Percentiles rank a stretch among this genome's conserved stretches.
phyloP scores from a whole-genome alignment of 257 asterid genomes.

The Anisodus tanguticus region DNA sequence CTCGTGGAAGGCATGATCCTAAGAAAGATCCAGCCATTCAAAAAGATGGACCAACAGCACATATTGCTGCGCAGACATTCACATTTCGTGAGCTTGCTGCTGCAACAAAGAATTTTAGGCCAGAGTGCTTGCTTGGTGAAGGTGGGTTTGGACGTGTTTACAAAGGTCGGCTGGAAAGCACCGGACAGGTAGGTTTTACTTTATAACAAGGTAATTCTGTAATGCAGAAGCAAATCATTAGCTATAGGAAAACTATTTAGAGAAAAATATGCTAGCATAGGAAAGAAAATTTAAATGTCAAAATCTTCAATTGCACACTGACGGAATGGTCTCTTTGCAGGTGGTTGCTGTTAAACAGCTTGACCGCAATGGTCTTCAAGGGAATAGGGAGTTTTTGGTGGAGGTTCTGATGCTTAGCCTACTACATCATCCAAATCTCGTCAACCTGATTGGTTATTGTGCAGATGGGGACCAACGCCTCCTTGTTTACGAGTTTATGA shows the following conservation, averaged over 20 bases:
- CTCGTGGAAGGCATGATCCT: conserved; percentile 60
- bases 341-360: conserved; percentile 96
- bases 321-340: conserved; percentile 50
- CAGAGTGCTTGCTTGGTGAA: conserved; percentile 81
- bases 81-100: conserved; percentile 87
- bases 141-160: conserved; percentile 98
- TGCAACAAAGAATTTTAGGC: conserved; percentile 82
- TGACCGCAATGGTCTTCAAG: conserved; percentile 93
- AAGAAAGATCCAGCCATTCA: conserved; percentile 66
- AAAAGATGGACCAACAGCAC: conserved; percentile 71
- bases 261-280: background rate
- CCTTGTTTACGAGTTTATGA: conserved; percentile 95
- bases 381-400: conserved; percentile 90
- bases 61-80: conserved; percentile 91
- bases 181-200: conserved; percentile 72
- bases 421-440: conserved; percentile 88
- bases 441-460: conserved; percentile 96
- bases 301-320: background rate
- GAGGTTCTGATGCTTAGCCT: conserved; percentile 99
- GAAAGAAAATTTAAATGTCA: background rate
- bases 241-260: background rate
- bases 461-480: conserved; percentile 99
- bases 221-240: background rate
- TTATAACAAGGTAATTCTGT: background rate
- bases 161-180: conserved; percentile 75